Base-by-base conservation (phyloP, 768 basidiomycete species). In the Lanmaoa rubissima region DNA sequence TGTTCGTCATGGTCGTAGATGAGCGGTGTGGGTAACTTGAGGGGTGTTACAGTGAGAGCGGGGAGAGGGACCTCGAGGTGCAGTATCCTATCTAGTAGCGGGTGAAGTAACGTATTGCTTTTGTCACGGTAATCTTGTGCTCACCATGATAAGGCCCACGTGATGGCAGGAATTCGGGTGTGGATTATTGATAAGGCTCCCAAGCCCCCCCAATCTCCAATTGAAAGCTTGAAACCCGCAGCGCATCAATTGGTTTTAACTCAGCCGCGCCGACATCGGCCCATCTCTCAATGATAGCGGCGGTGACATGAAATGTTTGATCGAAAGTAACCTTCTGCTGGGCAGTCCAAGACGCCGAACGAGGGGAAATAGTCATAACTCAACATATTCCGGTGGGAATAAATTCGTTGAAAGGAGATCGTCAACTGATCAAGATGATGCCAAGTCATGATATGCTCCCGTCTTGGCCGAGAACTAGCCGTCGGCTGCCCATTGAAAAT, bases 1-100 rank as follows among this genome's bases (percentile, higher is more conserved):
- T 65, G 44, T 43, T 54, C 3, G 60, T 5, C 68, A 68, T 68
- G 42, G n/a, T 26, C 2, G 36, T n/a, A 32, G 52, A 49, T 0
- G 2, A n/a, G n/a, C 5, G 19, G 41, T 5, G 50, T 49, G 44
- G 32, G 34, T 10, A 42, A 36, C 12, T 24, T 13, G 38, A 31
- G 40, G 34, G 41, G 43, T 17, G 49, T 24, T 24, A 24, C 21
- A 24, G 21, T 19, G 43, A 31, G 26, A 17, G 28, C 8, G 12
- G 51, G 26, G 21, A 17, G 28, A 21, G 7, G 14, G 47, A 21
- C 24, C 1, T 41, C 19, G 28, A 42, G 8, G 36, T 1, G 16
- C 24, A 13, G 13, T 24, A 7, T 21, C 38, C 26, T 45, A 47
- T n/a, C 14, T 21, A 21, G 16, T 28, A 44, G 4, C 9, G 14